Evolutionary conservation across 352 stramenopile species (phyloP).

Genomic region (Thalassiosira hispida): DNA sequence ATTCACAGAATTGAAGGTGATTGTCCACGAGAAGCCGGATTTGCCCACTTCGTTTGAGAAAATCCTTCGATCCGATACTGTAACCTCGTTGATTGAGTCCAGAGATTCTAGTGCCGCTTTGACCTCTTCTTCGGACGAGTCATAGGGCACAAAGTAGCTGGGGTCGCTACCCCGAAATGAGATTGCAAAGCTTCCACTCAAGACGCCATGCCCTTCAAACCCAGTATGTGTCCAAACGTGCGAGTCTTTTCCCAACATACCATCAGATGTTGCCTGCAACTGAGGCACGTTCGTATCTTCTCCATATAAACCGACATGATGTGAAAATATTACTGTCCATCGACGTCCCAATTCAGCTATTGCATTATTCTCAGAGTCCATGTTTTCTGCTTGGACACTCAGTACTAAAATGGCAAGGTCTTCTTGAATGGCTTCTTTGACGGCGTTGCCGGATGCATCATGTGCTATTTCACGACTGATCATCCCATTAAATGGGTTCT

Average conservation of each 20-base stretch:
- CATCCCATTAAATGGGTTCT: slow-evolving; percentile 55
- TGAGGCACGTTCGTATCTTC: slow-evolving; percentile 59
- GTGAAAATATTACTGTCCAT: slow-evolving; percentile 72
- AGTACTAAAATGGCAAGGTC: slow-evolving; percentile 59
- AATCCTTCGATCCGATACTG: slow-evolving; percentile 42
- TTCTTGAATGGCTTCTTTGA: slow-evolving; percentile 69
- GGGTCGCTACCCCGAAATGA: slow-evolving; percentile 51
- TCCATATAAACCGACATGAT: slow-evolving; percentile 53
- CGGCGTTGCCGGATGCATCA: slow-evolving; percentile 37
- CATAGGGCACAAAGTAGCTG: slow-evolving; percentile 53
- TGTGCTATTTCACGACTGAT: slow-evolving; percentile 53
- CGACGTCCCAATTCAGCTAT: slow-evolving; percentile 61
- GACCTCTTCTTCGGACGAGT: slow-evolving; percentile 60
- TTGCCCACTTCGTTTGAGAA: slow-evolving; percentile 50
- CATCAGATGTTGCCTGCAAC: slow-evolving; percentile 39
- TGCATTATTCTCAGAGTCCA: slow-evolving; percentile 34
- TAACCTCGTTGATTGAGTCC: slow-evolving; percentile 71
- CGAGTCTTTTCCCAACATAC: slow-evolving; percentile 51
- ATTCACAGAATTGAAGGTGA: slow-evolving; percentile 73
- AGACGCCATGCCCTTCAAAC: slow-evolving; percentile 55
- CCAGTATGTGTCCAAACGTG: slow-evolving; percentile 55
- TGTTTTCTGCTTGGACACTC: slow-evolving; percentile 60
- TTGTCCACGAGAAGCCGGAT: slow-evolving; percentile 63
- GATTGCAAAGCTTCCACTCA: slow-evolving; percentile 71
- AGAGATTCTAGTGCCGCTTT: slow-evolving; percentile 55